Conservation (phyloP, 225 moss, liverwort and hornwort genomes). For the Lunularia cruciata region DNA sequence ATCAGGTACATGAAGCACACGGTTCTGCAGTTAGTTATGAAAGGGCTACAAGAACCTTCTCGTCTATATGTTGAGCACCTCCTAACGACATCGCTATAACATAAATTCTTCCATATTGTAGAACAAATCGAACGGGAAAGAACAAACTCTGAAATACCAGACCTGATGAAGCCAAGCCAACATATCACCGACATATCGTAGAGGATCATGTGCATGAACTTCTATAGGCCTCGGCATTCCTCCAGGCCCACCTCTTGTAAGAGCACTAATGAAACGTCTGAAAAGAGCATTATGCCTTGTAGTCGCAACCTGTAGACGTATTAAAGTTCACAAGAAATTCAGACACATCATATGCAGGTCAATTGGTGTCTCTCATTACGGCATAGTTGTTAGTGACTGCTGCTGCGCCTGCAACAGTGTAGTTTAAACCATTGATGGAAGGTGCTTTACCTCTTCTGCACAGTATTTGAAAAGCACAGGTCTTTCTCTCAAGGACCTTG, state of each 20-base stretch:
- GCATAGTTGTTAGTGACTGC: background rate
- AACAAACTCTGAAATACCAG: background rate
- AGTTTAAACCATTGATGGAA: too few species aligned
- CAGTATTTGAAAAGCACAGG: conserved; percentile 98
- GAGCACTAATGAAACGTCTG: conserved; percentile 91
- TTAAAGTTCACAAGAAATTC: background rate
- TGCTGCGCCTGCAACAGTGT: too few species aligned
- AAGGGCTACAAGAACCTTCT: background rate
- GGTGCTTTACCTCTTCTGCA: conserved; percentile 84
- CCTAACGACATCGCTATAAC: background rate
- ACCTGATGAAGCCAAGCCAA: conserved; percentile 98
- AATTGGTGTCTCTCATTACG: background rate
- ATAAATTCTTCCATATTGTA: too few species aligned
- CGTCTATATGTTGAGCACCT: background rate
- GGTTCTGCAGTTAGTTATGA: background rate
- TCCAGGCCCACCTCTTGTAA: conserved; percentile 96
- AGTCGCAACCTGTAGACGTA: conserved; percentile 65
- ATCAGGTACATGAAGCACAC: background rate
- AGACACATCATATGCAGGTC: background rate
- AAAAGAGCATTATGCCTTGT: conserved; percentile 97
- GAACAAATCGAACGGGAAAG: background rate
- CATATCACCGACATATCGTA: conserved; percentile 99
- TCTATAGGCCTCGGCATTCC: conserved; percentile 99
- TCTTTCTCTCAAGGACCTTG: conserved; percentile 84
- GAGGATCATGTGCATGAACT: conserved; percentile 97